Conservation (phyloP, 257 asterid genomes). For the Linaria vulgaris region DNA sequence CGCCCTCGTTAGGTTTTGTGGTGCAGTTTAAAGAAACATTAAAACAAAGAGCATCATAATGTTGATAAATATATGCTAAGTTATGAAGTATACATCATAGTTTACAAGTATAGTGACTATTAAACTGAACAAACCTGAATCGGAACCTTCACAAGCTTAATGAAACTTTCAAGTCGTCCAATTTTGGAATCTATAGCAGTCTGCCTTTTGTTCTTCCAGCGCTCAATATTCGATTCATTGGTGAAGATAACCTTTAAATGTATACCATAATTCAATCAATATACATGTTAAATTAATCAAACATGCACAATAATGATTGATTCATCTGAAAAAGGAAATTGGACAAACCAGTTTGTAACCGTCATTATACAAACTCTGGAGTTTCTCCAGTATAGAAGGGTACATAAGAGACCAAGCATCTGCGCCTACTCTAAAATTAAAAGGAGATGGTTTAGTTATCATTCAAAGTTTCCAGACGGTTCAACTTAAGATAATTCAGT, state of each 20-base stretch:
- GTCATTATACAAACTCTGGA: constrained; percentile 63
- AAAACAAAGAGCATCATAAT: neutral
- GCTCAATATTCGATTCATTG: constrained; percentile 90
- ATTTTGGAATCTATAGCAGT: constrained; percentile 91
- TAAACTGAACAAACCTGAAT: constrained; percentile 73
- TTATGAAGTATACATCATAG: too few species aligned
- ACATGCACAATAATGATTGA: neutral
- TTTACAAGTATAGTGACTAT: neutral
- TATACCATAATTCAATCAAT: constrained; percentile 16
- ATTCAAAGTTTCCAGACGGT: constrained; percentile 11
- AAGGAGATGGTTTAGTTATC: constrained; percentile 12
- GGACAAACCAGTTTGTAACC: constrained; percentile 89
- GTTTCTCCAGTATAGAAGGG: constrained; percentile 87
- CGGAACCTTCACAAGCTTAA: constrained; percentile 77
- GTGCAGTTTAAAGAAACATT: neutral
- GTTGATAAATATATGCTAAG: neutral
- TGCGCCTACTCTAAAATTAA: constrained; percentile 66
- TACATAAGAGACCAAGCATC: constrained; percentile 99
- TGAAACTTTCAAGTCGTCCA: constrained; percentile 82
- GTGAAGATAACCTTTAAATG: constrained; percentile 77
- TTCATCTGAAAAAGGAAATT: constrained; percentile 25
- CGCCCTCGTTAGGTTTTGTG: too few species aligned
- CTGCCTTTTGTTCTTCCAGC: constrained; percentile 97
- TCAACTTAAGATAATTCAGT: neutral
- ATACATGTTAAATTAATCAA: neutral